A percentile compares a stretch with the other conserved stretches of the same genome.
Conservation (phyloP, 495 filamentous ascomycete species). For the Daldinia loculata region DNA sequence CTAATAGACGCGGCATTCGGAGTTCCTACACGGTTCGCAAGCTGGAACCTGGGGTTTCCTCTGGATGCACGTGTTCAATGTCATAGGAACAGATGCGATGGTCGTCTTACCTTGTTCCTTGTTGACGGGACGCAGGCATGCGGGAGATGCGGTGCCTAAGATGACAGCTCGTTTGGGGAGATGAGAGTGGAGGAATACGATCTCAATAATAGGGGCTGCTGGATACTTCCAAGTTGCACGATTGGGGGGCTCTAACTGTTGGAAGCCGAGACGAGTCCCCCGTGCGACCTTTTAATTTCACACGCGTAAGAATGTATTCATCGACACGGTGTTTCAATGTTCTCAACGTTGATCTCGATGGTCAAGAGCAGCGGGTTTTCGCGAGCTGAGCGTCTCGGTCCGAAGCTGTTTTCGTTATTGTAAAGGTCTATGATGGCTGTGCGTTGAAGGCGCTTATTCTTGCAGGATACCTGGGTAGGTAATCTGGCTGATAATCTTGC, state of each 20-base stretch:
- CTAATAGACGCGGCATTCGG: background rate
- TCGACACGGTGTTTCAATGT: background rate
- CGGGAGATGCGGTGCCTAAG: conserved; percentile 16
- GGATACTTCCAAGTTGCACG: conserved; percentile 2
- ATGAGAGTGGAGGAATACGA: conserved; percentile 15
- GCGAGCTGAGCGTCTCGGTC: background rate
- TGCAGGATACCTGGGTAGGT: background rate
- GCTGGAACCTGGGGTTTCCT: background rate
- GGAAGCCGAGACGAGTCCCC: conserved; percentile 12
- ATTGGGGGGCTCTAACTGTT: conserved; percentile 2
- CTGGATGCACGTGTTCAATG: background rate
- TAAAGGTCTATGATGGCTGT: background rate
- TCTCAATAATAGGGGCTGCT: conserved; percentile 13
- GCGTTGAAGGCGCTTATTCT: background rate
- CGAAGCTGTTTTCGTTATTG: background rate
- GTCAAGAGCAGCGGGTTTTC: background rate
- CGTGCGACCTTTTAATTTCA: conserved; percentile 32
- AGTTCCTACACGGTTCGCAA: background rate
- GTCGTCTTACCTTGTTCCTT: conserved; percentile 1
- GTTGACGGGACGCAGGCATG: conserved; percentile 22
- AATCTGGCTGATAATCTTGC: background rate
- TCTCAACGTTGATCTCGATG: background rate
- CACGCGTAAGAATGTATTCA: conserved; percentile 12
- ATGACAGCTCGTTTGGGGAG: conserved; percentile 22
- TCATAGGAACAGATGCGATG: conserved; percentile 14